phyloP scores from a whole-genome alignment of 805 yeast genomes.

The Lachancea sp. region DNA sequence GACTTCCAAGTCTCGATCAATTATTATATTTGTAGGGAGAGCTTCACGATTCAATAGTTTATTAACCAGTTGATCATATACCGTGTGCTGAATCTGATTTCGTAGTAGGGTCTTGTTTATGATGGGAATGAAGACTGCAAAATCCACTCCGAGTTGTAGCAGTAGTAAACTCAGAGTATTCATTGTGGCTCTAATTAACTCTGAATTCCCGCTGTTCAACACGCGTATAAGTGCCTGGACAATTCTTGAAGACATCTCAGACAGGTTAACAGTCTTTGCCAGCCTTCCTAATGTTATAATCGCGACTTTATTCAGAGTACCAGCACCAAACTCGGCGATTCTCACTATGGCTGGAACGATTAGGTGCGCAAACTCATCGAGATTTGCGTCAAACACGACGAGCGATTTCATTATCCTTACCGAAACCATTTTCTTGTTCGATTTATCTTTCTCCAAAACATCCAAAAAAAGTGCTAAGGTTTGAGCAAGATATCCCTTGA shows the following conservation, averaged over 20 bases:
- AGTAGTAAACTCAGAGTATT: constrained; percentile 73
- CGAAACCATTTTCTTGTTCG: constrained; percentile 54
- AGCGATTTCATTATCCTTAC: constrained; percentile 73
- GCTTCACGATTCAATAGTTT: constrained; percentile 80
- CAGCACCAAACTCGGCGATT: constrained; percentile 66
- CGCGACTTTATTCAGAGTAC: constrained; percentile 59
- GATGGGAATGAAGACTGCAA: constrained; percentile 78
- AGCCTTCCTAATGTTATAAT: constrained; percentile 78
- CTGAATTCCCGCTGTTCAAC: constrained; percentile 46
- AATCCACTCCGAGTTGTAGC: constrained; percentile 78
- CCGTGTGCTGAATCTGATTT: constrained; percentile 59
- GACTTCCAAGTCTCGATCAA: constrained; percentile 55
- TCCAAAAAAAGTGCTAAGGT: constrained; percentile 70
- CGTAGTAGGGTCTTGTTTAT: constrained; percentile 59
- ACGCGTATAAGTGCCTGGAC: constrained; percentile 80
- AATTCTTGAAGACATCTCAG: constrained; percentile 85
- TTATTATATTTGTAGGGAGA: constrained; percentile 65
- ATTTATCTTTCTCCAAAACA: constrained; percentile 66
- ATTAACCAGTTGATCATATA: constrained; percentile 74
- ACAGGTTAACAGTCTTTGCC: constrained; percentile 62
- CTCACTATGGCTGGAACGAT: constrained; percentile 81
- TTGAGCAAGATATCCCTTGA: constrained; percentile 73
- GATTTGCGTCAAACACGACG: constrained; percentile 77
- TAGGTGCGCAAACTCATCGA: constrained; percentile 83
- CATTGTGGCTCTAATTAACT: constrained; percentile 57